Evolutionary conservation across 192 early-diverging fungal species (phyloP), one percentile per base, ranked within the genome.

Genomic region (Coemansia asiatica): DNA sequence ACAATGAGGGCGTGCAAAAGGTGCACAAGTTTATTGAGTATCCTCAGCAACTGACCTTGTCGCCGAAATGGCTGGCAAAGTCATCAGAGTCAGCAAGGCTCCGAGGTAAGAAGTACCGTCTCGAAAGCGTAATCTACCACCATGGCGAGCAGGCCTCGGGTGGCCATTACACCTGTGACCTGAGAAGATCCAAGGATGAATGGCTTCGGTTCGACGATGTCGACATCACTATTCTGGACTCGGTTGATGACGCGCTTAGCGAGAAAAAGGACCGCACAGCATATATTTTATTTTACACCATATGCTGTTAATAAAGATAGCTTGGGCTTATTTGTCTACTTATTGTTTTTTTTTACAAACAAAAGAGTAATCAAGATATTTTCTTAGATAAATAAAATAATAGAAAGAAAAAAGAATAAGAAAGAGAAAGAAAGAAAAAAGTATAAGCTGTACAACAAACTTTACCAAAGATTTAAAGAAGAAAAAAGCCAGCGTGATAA

Each of bases 81-180:
- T 54, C 61, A 40, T 27, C 57, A 15, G 71, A 63, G 26, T 53
- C 67, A 4, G 44, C 56, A 5, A 55, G 40, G 47, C 71, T 75
- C 51, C 74, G 80, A 13, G 66, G 76, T 33, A 64, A 72, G 10
- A 75, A 61, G 55, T 96, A 94, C 72, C 81, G 85, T 49, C 84
- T 96, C 7, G 90, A 90, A 81, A 91, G 83, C 66, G 96, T 95
- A 36, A 92, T 99, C 7, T 94, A 97, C 72, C 97, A 99, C 81
- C 97, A 97, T 72, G 96, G 97, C 3, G 75, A 75, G 50, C 83
- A 84, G 25, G 91, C 94, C 18, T 88, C 83, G 15, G 95, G 94
- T 31, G 97, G 97, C 8, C 97, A 99, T 68, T 99, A 99, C 78
- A 99, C 97, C 2, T 95, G 93, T 82, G 93, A 96, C 80, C 84